These are phyloP conservation scores for Sclerotinia nivalis DNA, from an alignment of 2,329 filamentous ascomycete genomes.

Conservation along the genomic window DNA sequence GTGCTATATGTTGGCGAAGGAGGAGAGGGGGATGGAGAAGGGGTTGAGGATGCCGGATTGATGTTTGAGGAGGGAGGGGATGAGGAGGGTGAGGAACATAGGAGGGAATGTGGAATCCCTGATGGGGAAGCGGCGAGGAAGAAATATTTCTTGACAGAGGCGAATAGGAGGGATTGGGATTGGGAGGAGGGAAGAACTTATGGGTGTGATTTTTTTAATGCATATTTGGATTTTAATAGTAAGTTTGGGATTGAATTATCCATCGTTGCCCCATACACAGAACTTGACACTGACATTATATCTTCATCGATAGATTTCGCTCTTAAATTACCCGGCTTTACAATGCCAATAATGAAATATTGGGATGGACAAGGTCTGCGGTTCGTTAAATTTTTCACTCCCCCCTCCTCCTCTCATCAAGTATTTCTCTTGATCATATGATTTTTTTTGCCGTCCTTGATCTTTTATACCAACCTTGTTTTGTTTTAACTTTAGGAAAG, in stretches of 20 bases:
- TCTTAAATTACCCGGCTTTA: slow-evolving; percentile 70
- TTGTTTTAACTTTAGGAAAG: slow-evolving; percentile 35
- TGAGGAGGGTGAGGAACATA: slow-evolving; percentile 46
- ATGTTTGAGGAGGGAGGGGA: slow-evolving; percentile 45
- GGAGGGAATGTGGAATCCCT: slow-evolving; percentile 42
- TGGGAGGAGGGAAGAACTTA: slow-evolving; percentile 65
- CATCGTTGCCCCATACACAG: background rate
- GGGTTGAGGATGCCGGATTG: slow-evolving; percentile 29
- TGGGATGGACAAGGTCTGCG: slow-evolving; percentile 78
- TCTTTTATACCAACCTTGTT: slow-evolving; percentile 21
- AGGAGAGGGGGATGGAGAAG: slow-evolving; percentile 41
- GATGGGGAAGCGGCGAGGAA: slow-evolving; percentile 51
- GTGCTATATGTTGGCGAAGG: slow-evolving; percentile 63
- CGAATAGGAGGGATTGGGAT: slow-evolving; percentile 55
- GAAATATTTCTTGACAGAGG: slow-evolving; percentile 60
- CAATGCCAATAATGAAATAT: slow-evolving; percentile 71
- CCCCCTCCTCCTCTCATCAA: background rate
- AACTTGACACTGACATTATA: background rate
- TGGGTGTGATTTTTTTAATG: slow-evolving; percentile 80
- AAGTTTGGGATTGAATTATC: slow-evolving; percentile 28
- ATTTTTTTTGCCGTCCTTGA: slow-evolving; percentile 15
- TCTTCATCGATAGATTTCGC: slow-evolving; percentile 56
- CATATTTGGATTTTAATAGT: slow-evolving; percentile 85
- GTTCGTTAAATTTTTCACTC: slow-evolving; percentile 49
- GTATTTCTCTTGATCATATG: background rate